Base-by-base conservation (phyloP, 352 stramenopile genomes). In the Globisporangium paddicum region DNA sequence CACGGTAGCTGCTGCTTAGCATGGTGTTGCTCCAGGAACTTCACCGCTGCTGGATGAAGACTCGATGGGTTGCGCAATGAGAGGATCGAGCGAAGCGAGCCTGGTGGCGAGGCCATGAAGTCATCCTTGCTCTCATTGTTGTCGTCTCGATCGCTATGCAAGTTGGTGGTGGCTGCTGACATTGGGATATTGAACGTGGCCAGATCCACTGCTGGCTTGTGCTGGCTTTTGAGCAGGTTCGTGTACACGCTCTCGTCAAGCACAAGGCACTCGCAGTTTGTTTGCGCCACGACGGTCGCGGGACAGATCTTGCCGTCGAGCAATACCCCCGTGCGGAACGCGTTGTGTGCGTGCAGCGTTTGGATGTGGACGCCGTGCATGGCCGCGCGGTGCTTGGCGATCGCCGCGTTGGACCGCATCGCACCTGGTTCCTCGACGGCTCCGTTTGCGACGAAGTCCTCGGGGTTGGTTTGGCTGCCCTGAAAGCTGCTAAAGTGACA, bases 291-390 rank as follows among this genome's bases (percentile, higher is more conserved):
- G 28, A 86, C 64, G 0, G 77, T 86, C 7, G 75, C 75, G 8
- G 77, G 79, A 32, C 77, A 79, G 16, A 75, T 40, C 4, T 56
- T 66, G 40, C 55, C 30, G 25, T 80, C 69, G 3, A 71, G 55
- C 25, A 89, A 57, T 14, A 89, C 75, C 6, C 77, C 79, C 0
- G 67, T 76, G 11, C 79, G 77, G 64, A 89, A 87, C 0, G 75
- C 67, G 51, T 85, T 85, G n/a, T 57, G 53, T 6, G 71, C 52
- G 13, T 73, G 65, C 5, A 89, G 63, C 9, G 77, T 86, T 53
- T 87, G 77, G 16, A 89, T 67, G 34, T 89, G 75, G 10, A 87
- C 56, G 0, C 79, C 77, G 40, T 82, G 66, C 56, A 82, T 83
- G 1, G 63, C 72, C 1, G 66, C 66, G 14, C 74, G 67, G 46